phyloP scores from a whole-genome alignment of 1,139 yeast genomes.

The Diutina neorugosa region DNA sequence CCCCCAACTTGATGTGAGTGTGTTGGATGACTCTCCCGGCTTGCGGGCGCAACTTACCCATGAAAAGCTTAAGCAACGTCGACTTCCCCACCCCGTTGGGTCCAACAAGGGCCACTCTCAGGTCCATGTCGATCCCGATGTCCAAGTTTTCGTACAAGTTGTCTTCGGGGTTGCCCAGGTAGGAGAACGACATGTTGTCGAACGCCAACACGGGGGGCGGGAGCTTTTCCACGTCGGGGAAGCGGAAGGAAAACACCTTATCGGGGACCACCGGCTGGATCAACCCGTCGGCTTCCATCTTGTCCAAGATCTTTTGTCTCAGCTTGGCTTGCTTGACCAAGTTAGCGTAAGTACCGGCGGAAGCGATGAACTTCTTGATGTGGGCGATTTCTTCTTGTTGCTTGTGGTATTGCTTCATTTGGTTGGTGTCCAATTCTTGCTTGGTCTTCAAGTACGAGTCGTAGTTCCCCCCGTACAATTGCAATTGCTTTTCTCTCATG shows the following conservation, averaged over 20 bases:
- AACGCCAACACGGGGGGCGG: slow-evolving; percentile 98
- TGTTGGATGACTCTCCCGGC: slow-evolving; percentile 94
- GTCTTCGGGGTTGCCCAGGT: slow-evolving; percentile 79
- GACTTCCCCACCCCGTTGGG: slow-evolving; percentile 99
- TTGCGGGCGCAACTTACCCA: slow-evolving; percentile 84
- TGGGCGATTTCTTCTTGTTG: slow-evolving; percentile 99
- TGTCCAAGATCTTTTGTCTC: slow-evolving; percentile 96
- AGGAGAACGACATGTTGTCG: slow-evolving; percentile 87
- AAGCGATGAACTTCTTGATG: slow-evolving; percentile 96
- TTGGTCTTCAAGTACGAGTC: slow-evolving; percentile 94
- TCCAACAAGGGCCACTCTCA: slow-evolving; percentile 95
- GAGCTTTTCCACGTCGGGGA: slow-evolving; percentile 91
- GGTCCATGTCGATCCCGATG: slow-evolving; percentile 99
- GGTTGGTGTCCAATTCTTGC: slow-evolving; percentile 87
- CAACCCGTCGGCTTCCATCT: slow-evolving; percentile 99
- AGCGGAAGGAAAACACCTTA: slow-evolving; percentile 84
- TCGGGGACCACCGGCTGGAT: slow-evolving; percentile 89
- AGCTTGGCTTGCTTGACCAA: slow-evolving; percentile 98
- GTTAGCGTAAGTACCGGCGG: slow-evolving; percentile 99
- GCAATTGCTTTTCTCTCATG: slow-evolving; percentile 70
- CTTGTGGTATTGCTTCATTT: slow-evolving; percentile 92
- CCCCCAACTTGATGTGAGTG: slow-evolving; percentile 96
- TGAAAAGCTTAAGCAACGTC: slow-evolving; percentile 89
- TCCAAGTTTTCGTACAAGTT: slow-evolving; percentile 83
- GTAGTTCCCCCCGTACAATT: slow-evolving; percentile 93